A percentile compares a stretch with the other conserved stretches of the same genome.
phyloP scores from a whole-genome alignment of 1,284 basidiomycete genomes.

The Rhodotorula sp. region DNA sequence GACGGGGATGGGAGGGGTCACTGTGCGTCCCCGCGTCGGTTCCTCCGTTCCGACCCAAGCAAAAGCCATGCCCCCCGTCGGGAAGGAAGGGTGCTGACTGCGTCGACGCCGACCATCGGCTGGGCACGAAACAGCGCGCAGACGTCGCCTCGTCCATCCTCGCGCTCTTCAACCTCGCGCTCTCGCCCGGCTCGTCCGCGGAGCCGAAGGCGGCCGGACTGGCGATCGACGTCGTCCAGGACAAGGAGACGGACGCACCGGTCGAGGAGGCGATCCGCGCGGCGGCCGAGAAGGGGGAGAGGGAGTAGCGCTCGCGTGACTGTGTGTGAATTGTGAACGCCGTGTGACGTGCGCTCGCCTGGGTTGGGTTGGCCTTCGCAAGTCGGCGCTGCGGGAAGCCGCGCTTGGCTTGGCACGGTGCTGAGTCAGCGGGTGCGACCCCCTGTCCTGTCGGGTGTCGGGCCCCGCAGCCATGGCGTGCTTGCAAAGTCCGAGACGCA shows the following conservation, averaged over 20 bases:
- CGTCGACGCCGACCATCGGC: no score
- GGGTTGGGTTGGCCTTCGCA: no score
- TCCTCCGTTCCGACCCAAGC: no score
- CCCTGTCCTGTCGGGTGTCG: no score
- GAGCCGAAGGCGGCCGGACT: constrained; percentile 55
- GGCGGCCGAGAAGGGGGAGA: constrained; percentile 57
- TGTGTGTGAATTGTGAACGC: no score
- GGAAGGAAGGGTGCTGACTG: background rate
- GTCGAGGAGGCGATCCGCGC: constrained; percentile 56
- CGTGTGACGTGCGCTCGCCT: no score
- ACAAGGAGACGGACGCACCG: constrained; percentile 52
- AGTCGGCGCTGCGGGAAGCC: no score
- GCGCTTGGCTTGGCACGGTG: no score
- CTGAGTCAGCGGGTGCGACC: no score
- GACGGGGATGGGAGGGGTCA: constrained; percentile 46
- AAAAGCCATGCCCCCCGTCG: no score
- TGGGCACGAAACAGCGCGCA: constrained; percentile 60
- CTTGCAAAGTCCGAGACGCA: no score
- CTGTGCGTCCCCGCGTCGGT: constrained; percentile 10
- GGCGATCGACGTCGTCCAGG: constrained; percentile 64
- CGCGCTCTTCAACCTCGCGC: constrained; percentile 56
- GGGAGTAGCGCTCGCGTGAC: constrained; percentile 49
- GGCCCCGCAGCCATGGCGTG: no score
- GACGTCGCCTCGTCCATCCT: constrained; percentile 62
- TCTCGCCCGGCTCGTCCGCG: constrained; percentile 43